Conservation (phyloP, 1,139 yeast genomes). For the Kazachstania sp. region DNA sequence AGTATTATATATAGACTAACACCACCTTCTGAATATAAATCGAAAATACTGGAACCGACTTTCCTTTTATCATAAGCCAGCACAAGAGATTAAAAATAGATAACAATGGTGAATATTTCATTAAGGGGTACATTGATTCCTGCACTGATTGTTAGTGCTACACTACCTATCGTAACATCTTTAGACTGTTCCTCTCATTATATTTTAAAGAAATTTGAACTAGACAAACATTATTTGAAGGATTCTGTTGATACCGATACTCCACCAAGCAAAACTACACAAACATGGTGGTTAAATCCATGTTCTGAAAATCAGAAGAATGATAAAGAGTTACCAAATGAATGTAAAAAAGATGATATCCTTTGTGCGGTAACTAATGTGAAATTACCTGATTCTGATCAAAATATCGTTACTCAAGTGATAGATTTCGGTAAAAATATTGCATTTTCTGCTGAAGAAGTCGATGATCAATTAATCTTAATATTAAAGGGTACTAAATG, state of each 20-base stretch:
- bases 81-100: too few relatives aligned
- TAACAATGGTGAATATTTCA: too few relatives aligned
- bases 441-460: slow-evolving; percentile 12
- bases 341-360: slow-evolving; percentile 63
- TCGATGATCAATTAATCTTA: slow-evolving; percentile 32
- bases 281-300: slow-evolving; percentile 62
- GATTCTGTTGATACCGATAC: slow-evolving; percentile 40
- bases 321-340: slow-evolving; percentile 22
- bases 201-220: slow-evolving; percentile 19
- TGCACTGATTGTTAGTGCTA: background rate
- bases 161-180: slow-evolving; percentile 6
- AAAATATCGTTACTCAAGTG: slow-evolving; percentile 18
- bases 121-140: too few relatives aligned
- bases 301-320: slow-evolving; percentile 43
- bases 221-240: slow-evolving; percentile 10
- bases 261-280: slow-evolving; percentile 65
- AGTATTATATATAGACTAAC: too few relatives aligned
- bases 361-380: slow-evolving; percentile 58
- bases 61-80: too few relatives aligned
- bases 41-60: too few relatives aligned
- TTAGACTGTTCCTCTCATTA: slow-evolving; percentile 20
- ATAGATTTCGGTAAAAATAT: slow-evolving; percentile 19
- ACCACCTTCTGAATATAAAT: too few relatives aligned
- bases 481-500: slow-evolving; percentile 50
- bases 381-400: slow-evolving; percentile 37